A percentile compares a stretch with the other conserved stretches of the same genome.
phyloP scores from a whole-genome alignment of 805 yeast species.

The Gaillardinia entomophila region DNA sequence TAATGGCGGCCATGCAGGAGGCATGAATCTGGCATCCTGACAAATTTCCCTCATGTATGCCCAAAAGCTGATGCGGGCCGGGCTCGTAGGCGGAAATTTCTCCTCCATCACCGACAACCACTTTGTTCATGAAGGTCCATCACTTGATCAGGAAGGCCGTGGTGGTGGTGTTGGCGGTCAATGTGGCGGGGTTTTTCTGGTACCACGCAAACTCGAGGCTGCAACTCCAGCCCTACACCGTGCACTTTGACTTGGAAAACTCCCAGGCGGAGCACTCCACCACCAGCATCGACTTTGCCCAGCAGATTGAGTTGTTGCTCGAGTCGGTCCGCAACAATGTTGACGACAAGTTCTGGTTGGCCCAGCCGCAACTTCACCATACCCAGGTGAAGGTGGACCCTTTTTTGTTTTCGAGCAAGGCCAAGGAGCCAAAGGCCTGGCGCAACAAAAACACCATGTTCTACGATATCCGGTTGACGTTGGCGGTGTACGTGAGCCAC shows the following conservation, averaged over 20 bases:
- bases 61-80: too few relatives aligned
- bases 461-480: slow-evolving; percentile 9
- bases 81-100: too few relatives aligned
- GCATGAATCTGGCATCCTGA: too few relatives aligned
- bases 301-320: not conserved
- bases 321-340: not conserved
- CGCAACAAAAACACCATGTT: not conserved
- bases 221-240: too few relatives aligned
- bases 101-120: too few relatives aligned
- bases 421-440: not conserved
- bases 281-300: not conserved
- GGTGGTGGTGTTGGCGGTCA: too few relatives aligned
- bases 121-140: too few relatives aligned
- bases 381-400: not conserved
- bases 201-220: too few relatives aligned
- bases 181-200: too few relatives aligned
- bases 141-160: too few relatives aligned
- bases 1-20: too few relatives aligned
- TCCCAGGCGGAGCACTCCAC: not conserved
- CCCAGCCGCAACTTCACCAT: not conserved
- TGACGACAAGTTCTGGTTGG: not conserved
- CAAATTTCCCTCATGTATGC: too few relatives aligned
- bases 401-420: not conserved
- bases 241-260: not conserved
- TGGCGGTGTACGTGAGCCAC: slow-evolving; percentile 6